Percentiles rank a stretch among this genome's conserved stretches.
phyloP scores from a whole-genome alignment of 768 basidiomycete genomes.

The Boletus subcaerulescens region DNA sequence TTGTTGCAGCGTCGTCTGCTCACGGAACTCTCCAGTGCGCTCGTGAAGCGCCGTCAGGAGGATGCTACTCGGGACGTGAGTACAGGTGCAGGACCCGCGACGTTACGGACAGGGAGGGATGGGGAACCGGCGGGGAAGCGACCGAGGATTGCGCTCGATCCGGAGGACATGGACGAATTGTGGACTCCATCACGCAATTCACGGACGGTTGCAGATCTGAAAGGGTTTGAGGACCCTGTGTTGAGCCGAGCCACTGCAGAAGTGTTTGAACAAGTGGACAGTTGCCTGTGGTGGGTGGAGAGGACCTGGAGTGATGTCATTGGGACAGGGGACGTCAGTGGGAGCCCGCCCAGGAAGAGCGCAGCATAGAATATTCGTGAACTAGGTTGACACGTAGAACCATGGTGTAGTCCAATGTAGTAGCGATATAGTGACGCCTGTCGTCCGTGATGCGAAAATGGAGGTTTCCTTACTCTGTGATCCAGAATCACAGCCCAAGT shows the following conservation, averaged over 20 bases:
- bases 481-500: too few species aligned
- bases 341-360: background rate
- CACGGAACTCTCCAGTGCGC: slow-evolving; percentile 33
- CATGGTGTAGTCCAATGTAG: too few species aligned
- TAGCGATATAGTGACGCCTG: too few species aligned
- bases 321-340: slow-evolving; percentile 2
- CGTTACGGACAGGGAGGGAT: slow-evolving; percentile 33
- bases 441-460: too few species aligned
- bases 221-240: slow-evolving; percentile 67
- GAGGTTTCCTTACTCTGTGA: too few species aligned
- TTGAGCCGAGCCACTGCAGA: slow-evolving; percentile 45
- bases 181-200: background rate
- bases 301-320: slow-evolving; percentile 51
- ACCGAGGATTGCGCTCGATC: slow-evolving; percentile 28
- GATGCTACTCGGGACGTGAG: background rate
- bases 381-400: too few species aligned
- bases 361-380: background rate
- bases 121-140: slow-evolving; percentile 22
- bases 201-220: slow-evolving; percentile 33
- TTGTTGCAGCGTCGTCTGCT: slow-evolving; percentile 60
- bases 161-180: slow-evolving; percentile 15
- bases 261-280: slow-evolving; percentile 38
- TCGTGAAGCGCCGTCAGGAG: slow-evolving; percentile 21
- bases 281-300: slow-evolving; percentile 52
- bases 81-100: slow-evolving; percentile 14